Percentiles rank a stretch among this genome's conserved stretches.
These are phyloP conservation scores for Cladobotryum mycophilum DNA, from an alignment of 2,329 filamentous ascomycete genomes.

Conservation along the genomic window DNA sequence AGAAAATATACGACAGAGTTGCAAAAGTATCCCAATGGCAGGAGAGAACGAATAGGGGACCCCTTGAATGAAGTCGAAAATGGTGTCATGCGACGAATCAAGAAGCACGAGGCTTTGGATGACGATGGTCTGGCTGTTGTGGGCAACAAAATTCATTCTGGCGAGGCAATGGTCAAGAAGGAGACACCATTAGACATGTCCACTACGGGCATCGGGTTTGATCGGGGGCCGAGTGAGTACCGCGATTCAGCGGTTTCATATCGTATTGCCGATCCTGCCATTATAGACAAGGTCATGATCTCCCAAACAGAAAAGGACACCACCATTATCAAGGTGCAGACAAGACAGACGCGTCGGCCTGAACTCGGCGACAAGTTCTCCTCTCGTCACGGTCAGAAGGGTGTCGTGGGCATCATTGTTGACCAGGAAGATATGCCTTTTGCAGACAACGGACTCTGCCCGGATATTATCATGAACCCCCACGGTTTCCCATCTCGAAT, in stretches of 20 bases:
- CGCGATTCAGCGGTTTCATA: conserved; percentile 69
- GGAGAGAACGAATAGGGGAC: conserved; percentile 57
- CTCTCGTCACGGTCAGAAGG: conserved; percentile 96
- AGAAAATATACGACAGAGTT: conserved; percentile 84
- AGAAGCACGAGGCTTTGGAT: conserved; percentile 69
- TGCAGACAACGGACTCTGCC: conserved; percentile 81
- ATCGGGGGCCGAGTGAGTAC: conserved; percentile 56
- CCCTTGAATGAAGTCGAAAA: conserved; percentile 49
- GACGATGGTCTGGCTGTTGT: conserved; percentile 85
- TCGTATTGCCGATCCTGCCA: conserved; percentile 74
- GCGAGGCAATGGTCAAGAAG: conserved; percentile 88
- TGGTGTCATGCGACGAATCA: conserved; percentile 53
- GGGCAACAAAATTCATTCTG: conserved; percentile 68
- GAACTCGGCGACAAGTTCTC: conserved; percentile 99
- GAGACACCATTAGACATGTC: conserved; percentile 73
- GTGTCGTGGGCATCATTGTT: conserved; percentile 93
- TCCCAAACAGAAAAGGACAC: conserved; percentile 83
- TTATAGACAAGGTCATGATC: conserved; percentile 95
- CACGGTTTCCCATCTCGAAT: conserved; percentile 99
- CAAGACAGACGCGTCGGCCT: conserved; percentile 87
- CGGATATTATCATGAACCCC: conserved; percentile 99
- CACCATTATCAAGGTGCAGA: conserved; percentile 87
- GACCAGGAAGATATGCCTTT: conserved; percentile 98
- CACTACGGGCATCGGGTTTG: conserved; percentile 63
- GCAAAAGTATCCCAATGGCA: conserved; percentile 84